Conservation (phyloP, 2,329 filamentous ascomycete genomes). For the Fusarium sulawesiense region DNA sequence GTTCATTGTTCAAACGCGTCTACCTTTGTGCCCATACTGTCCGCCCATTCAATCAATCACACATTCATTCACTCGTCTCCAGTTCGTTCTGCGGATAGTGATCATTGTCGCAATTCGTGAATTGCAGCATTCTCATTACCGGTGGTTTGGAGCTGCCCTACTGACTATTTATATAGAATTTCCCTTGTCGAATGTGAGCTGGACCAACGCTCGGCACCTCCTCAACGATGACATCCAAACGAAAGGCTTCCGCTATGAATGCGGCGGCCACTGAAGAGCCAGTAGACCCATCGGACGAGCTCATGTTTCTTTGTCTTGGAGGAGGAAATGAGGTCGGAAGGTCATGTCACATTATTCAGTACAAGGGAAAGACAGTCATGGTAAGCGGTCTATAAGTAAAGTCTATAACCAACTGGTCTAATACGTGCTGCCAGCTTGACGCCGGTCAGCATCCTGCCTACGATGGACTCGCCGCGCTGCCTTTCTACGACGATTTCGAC, state of each 20-base stretch:
- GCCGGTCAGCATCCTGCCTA: conserved; percentile 97
- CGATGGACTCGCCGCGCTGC: conserved; percentile 90
- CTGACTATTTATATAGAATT: conserved; percentile 31
- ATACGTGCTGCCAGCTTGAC: conserved; percentile 74
- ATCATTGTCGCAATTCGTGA: conserved; percentile 19
- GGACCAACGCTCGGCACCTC: conserved; percentile 26
- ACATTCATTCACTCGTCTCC: background rate
- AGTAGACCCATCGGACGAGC: conserved; percentile 91
- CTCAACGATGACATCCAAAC: conserved; percentile 85
- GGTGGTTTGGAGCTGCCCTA: conserved; percentile 13
- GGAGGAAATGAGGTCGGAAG: conserved; percentile 97
- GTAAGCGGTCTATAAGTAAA: conserved; percentile 58
- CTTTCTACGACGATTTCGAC: conserved; percentile 99
- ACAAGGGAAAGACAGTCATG: conserved; percentile 99
- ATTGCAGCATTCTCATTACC: conserved; percentile 1
- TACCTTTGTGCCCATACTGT: conserved; percentile 30
- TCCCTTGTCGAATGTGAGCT: conserved; percentile 34
- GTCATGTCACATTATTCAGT: conserved; percentile 97
- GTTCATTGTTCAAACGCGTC: conserved; percentile 35
- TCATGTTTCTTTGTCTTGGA: conserved; percentile 92
- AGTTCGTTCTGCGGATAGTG: background rate
- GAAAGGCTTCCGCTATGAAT: conserved; percentile 84
- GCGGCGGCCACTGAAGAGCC: conserved; percentile 78
- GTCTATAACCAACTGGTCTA: conserved; percentile 27
- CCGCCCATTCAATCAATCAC: conserved; percentile 20